A percentile compares a stretch with the other conserved stretches of the same genome.
phyloP scores from a whole-genome alignment of 345 rosid species.

The Salix koriyanagi region DNA sequence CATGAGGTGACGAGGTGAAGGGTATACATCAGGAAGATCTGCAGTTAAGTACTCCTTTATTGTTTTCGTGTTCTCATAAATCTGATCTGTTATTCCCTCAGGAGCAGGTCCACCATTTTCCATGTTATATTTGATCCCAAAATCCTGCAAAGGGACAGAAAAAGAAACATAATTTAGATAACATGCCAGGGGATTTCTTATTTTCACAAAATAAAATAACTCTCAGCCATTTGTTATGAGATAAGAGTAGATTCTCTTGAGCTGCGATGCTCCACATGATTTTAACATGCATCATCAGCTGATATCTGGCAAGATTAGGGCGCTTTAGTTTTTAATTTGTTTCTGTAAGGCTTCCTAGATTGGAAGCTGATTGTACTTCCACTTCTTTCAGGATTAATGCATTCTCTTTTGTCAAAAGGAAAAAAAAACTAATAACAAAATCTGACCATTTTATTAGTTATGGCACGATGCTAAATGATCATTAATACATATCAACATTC shows the following conservation, averaged over 20 bases:
- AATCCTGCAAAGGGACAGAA: slow-evolving; percentile 50
- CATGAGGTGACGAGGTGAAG: slow-evolving; percentile 1
- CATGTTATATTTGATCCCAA: slow-evolving; percentile 99
- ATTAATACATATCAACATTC: background rate
- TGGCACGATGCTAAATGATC: background rate
- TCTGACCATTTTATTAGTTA: background rate
- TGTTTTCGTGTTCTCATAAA: slow-evolving; percentile 88
- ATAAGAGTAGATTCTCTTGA: background rate
- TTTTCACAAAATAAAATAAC: background rate
- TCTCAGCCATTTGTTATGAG: background rate
- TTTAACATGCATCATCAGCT: background rate
- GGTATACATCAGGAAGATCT: slow-evolving; percentile 67
- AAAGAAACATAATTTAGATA: background rate
- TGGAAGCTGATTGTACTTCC: background rate
- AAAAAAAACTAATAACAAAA: background rate
- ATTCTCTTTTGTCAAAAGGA: background rate
- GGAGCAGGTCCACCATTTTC: slow-evolving; percentile 99
- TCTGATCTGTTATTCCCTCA: slow-evolving; percentile 88
- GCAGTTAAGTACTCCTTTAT: slow-evolving; percentile 81
- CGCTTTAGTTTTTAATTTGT: too few species aligned
- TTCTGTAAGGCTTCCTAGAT: too few species aligned
- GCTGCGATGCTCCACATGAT: background rate
- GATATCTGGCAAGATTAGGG: background rate
- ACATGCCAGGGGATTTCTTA: background rate
- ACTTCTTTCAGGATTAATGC: background rate